Evolutionary conservation across 2,329 filamentous ascomycete species (phyloP).

Genomic region (Apiospora aurea): DNA sequence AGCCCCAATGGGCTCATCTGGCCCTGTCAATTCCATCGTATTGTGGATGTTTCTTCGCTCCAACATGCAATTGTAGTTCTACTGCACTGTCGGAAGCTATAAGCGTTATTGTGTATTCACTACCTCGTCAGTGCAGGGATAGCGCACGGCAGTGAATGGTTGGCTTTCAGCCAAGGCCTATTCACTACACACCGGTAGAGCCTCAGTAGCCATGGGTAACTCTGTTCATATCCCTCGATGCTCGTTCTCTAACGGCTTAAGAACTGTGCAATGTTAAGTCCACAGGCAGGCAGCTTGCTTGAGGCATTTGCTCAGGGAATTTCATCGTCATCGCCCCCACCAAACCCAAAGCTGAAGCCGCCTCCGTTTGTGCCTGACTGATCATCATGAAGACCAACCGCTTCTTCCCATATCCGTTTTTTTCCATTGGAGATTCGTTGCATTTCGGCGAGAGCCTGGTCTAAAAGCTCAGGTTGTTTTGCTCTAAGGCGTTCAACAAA

Average conservation of each 20-base stretch:
- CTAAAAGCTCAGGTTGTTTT: slow-evolving; percentile 70
- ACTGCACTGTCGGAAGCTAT: neutral
- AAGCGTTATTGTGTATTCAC: neutral
- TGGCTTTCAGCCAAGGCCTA: neutral
- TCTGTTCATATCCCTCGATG: neutral
- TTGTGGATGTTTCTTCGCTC: slow-evolving; percentile 8
- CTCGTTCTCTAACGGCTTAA: slow-evolving; percentile 2
- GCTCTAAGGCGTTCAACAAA: slow-evolving; percentile 75
- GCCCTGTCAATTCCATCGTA: slow-evolving; percentile 20
- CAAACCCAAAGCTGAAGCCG: slow-evolving; percentile 64
- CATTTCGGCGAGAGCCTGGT: slow-evolving; percentile 69
- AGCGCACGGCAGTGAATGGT: neutral
- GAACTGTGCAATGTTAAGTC: neutral
- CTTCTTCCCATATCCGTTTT: slow-evolving; percentile 87
- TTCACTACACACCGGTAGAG: neutral
- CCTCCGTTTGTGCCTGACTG: slow-evolving; percentile 41
- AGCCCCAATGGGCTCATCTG: neutral
- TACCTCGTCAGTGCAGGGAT: neutral
- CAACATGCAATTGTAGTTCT: neutral
- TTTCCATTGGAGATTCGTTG: slow-evolving; percentile 68
- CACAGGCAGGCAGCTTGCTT: neutral
- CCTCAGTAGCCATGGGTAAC: neutral
- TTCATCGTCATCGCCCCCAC: slow-evolving; percentile 55
- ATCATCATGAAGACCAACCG: slow-evolving; percentile 65
- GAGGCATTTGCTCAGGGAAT: slow-evolving; percentile 44